phyloP scores from a whole-genome alignment of 768 basidiomycete genomes.

The Mrakia blollopis region DNA sequence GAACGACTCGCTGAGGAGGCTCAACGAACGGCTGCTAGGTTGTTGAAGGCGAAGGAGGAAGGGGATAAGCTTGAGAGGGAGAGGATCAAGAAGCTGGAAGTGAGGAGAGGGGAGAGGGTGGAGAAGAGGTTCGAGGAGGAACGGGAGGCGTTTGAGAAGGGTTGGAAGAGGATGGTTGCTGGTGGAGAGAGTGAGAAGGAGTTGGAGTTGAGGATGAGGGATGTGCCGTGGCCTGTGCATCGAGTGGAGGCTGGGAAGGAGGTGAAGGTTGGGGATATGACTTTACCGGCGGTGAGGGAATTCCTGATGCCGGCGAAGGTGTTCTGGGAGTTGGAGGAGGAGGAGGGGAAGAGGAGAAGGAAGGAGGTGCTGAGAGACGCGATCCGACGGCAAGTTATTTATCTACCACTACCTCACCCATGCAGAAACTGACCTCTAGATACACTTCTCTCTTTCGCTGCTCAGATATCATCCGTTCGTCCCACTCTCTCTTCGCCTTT shows the following conservation, averaged over 20 bases:
- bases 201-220: slow-evolving; percentile 13
- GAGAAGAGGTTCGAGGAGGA: slow-evolving; percentile 10
- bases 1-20: slow-evolving; percentile 21
- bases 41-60: background rate
- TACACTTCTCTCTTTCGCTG: background rate
- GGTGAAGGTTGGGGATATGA: slow-evolving; percentile 6
- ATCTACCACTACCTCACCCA: background rate
- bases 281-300: background rate
- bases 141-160: background rate
- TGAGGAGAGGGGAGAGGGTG: slow-evolving; percentile 13
- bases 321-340: slow-evolving; percentile 8
- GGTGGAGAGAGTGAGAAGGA: background rate
- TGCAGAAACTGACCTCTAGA: background rate
- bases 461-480: slow-evolving; percentile 14
- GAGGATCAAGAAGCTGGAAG: slow-evolving; percentile 16
- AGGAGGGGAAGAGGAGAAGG: slow-evolving; percentile 17
- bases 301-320: slow-evolving; percentile 11
- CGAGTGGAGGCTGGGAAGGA: slow-evolving; percentile 12
- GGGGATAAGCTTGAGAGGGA: slow-evolving; percentile 15
- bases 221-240: slow-evolving; percentile 25
- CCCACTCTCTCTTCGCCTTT: background rate
- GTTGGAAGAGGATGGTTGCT: slow-evolving; percentile 3
- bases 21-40: slow-evolving; percentile 1
- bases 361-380: slow-evolving; percentile 24
- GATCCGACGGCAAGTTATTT: slow-evolving; percentile 15